These are phyloP conservation scores for Solanum pennellii DNA, from an alignment of 257 asterid genomes.

Conservation along the genomic window DNA sequence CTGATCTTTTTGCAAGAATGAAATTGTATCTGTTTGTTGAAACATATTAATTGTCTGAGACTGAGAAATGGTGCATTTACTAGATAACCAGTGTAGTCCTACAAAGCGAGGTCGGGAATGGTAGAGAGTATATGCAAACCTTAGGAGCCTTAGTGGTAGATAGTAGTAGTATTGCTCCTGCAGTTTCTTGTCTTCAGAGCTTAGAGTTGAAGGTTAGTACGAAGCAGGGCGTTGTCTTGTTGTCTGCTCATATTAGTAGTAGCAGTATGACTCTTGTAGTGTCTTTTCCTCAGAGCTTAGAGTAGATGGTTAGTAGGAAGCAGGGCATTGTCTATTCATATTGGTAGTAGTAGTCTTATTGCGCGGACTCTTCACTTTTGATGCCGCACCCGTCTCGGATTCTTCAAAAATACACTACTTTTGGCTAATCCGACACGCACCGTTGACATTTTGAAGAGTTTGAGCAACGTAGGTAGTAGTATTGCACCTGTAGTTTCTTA, in stretches of 20 bases:
- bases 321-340: neutral
- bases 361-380: no score
- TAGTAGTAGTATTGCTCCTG: neutral
- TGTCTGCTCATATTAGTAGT: neutral
- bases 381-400: no score
- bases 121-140: neutral
- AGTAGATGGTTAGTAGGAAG: neutral
- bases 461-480: neutral
- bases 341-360: neutral
- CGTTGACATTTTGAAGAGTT: no score
- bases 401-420: no score
- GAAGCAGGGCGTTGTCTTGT: neutral
- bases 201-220: neutral
- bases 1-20: neutral
- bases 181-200: neutral
- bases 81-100: neutral
- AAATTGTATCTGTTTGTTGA: neutral
- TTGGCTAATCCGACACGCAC: no score
- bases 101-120: neutral
- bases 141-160: neutral
- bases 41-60: neutral
- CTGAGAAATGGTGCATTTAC: neutral
- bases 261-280: neutral
- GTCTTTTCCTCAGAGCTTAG: neutral
- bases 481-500: neutral